phyloP scores from a whole-genome alignment of 768 basidiomycete species.

The Lanmaoa pseudosensibilis region DNA sequence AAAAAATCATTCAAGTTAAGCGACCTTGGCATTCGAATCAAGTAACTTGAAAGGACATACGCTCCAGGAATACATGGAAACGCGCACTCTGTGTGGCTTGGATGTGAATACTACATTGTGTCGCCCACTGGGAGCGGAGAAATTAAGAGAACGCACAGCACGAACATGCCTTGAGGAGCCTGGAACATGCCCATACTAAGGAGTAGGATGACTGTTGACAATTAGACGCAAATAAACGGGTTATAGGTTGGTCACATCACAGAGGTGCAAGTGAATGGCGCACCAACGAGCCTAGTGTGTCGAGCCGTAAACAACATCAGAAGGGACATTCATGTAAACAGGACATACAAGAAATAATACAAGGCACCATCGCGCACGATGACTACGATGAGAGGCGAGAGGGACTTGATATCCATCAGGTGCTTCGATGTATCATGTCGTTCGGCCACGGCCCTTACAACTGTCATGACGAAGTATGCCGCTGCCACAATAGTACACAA shows the following conservation, averaged over 20 bases:
- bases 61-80: too few species aligned
- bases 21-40: too few species aligned
- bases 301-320: not conserved
- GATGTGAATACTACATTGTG: too few species aligned
- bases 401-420: too few species aligned
- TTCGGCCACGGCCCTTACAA: too few species aligned
- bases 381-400: not conserved
- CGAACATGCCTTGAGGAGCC: not conserved
- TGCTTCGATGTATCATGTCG: not conserved
- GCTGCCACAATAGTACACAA: not conserved
- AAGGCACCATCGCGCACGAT: not conserved
- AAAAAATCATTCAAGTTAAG: too few species aligned
- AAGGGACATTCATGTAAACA: not conserved
- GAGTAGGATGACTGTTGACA: not conserved
- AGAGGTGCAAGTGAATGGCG: not conserved
- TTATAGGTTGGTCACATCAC: not conserved
- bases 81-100: too few species aligned
- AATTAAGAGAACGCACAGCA: too few species aligned
- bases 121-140: too few species aligned
- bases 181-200: not conserved
- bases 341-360: not conserved
- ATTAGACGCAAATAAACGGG: not conserved
- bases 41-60: too few species aligned
- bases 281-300: not conserved
- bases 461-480: not conserved